Percentiles rank a stretch among this genome's conserved stretches.
phyloP scores from a whole-genome alignment of 1,139 yeast genomes.

The Candida anutae region DNA sequence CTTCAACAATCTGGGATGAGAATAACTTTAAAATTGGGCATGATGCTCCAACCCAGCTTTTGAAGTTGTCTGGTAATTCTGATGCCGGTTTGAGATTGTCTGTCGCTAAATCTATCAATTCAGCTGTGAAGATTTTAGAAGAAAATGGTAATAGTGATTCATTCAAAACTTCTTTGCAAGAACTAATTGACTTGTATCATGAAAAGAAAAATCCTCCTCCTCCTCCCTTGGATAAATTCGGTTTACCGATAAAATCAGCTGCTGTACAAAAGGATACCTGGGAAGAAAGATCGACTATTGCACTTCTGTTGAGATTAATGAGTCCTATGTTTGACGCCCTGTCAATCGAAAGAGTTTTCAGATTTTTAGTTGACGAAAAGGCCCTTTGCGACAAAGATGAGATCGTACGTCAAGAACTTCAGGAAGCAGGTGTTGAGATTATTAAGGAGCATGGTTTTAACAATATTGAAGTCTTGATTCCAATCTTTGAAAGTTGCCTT shows the following conservation, averaged over 20 bases:
- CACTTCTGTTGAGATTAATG: slow-evolving; percentile 54
- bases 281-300: slow-evolving; percentile 80
- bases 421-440: slow-evolving; percentile 79
- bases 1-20: slow-evolving; percentile 81
- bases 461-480: slow-evolving; percentile 63
- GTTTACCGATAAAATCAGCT: slow-evolving; percentile 61
- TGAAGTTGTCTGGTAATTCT: slow-evolving; percentile 40
- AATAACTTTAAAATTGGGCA: slow-evolving; percentile 44
- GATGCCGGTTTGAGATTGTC: slow-evolving; percentile 65
- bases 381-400: slow-evolving; percentile 71
- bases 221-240: slow-evolving; percentile 69
- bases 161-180: slow-evolving; percentile 30
- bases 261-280: slow-evolving; percentile 62
- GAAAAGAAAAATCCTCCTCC: slow-evolving; percentile 68
- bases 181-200: slow-evolving; percentile 47
- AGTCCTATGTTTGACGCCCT: slow-evolving; percentile 38
- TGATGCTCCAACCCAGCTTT: slow-evolving; percentile 38
- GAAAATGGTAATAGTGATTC: slow-evolving; percentile 12
- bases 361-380: slow-evolving; percentile 50
- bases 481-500: slow-evolving; percentile 63
- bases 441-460: slow-evolving; percentile 58
- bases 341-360: slow-evolving; percentile 44
- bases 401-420: slow-evolving; percentile 72
- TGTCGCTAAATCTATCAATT: slow-evolving; percentile 54
- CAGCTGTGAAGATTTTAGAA: slow-evolving; percentile 29